These are phyloP conservation scores for Lippia alba DNA, from an alignment of 305 asterid genomes.

Conservation along the genomic window DNA sequence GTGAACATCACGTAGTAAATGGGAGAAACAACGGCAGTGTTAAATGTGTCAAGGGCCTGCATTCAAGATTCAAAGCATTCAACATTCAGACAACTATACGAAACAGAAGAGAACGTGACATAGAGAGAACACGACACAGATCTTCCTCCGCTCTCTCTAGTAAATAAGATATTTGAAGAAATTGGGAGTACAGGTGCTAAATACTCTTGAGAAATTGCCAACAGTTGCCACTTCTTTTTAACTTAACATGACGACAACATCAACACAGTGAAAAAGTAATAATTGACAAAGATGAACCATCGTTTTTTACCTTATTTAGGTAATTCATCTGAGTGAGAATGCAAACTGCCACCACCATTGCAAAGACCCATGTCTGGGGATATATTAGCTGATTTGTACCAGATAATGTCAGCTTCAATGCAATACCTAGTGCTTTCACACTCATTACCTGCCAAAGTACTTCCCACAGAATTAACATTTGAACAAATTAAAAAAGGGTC, in stretches of 20 bases:
- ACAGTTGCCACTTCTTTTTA: background rate
- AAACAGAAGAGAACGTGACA: slow-evolving; percentile 6
- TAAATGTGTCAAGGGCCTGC: slow-evolving; percentile 99
- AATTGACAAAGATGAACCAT: background rate
- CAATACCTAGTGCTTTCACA: slow-evolving; percentile 97
- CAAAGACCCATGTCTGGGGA: slow-evolving; percentile 96
- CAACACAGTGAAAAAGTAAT: background rate
- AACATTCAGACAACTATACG: slow-evolving; percentile 32
- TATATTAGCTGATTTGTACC: slow-evolving; percentile 91
- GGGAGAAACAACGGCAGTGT: slow-evolving; percentile 96
- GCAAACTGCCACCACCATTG: slow-evolving; percentile 70
- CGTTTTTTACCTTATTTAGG: slow-evolving; percentile 73
- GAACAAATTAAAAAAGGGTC: background rate
- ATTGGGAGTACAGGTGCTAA: background rate
- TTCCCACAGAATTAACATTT: slow-evolving; percentile 25
- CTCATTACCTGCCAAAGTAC: slow-evolving; percentile 86
- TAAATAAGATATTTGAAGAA: background rate
- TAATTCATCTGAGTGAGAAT: slow-evolving; percentile 95
- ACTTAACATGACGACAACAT: background rate
- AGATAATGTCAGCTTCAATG: slow-evolving; percentile 87
- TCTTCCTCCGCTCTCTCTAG: background rate
- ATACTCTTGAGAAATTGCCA: background rate
- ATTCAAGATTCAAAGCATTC: slow-evolving; percentile 55
- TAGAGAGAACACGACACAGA: background rate
- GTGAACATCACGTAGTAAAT: slow-evolving; percentile 98